Conservation (phyloP, 345 rosid genomes). For the Durio zibethinus region DNA sequence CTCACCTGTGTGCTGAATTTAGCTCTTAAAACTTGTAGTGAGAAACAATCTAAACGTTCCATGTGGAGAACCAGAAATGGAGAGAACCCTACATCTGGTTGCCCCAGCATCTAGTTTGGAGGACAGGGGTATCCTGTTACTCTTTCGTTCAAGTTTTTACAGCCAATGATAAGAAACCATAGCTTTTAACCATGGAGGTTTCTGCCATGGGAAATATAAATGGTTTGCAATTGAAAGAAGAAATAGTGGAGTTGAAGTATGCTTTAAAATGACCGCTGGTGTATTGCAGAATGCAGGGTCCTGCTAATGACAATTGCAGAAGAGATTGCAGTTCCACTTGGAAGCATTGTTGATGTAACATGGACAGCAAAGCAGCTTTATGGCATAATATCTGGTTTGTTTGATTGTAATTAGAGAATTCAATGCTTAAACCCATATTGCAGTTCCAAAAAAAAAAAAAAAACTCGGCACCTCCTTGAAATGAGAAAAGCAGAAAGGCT, state of each 20-base stretch:
- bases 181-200: neutral
- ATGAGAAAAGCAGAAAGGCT: no score
- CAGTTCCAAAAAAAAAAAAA: no score
- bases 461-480: no score
- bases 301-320: conserved; percentile 36
- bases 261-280: conserved; percentile 12
- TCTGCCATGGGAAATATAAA: neutral
- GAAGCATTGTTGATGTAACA: conserved; percentile 37
- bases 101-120: neutral
- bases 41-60: neutral
- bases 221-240: neutral
- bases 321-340: conserved; percentile 41
- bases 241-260: neutral
- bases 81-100: neutral
- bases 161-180: neutral
- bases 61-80: neutral
- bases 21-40: neutral
- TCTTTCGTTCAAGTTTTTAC: neutral
- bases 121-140: neutral
- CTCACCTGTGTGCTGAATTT: neutral
- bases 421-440: no score
- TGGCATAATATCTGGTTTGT: conserved; percentile 26
- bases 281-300: conserved; percentile 50
- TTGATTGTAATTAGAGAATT: no score
- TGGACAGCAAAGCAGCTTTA: conserved; percentile 45